These are phyloP conservation scores for Oryza meridionalis DNA, from an alignment of 176 grass and related monocot species.

Conservation along the genomic window DNA sequence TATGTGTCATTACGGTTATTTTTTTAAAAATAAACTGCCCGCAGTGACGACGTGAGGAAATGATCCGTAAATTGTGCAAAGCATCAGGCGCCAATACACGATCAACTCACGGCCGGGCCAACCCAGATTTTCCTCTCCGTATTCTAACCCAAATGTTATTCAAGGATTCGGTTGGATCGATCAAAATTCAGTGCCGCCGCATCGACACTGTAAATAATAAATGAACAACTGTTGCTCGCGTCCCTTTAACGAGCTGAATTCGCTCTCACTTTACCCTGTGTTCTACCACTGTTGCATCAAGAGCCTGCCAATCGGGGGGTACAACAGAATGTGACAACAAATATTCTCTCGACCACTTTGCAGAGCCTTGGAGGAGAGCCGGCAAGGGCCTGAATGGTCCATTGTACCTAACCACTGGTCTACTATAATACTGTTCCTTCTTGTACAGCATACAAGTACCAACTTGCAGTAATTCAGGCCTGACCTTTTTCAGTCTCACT, in stretches of 20 bases:
- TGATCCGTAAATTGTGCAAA: not conserved
- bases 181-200: constrained; percentile 16
- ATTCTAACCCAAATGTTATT: not conserved
- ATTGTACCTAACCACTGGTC: not conserved
- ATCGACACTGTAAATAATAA: not conserved
- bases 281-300: not conserved
- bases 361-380: constrained; percentile 1
- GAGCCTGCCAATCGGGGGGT: not conserved
- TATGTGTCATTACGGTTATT: too few species aligned
- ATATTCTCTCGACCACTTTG: constrained; percentile 14
- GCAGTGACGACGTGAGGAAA: too few species aligned
- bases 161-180: not conserved
- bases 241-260: constrained; percentile 19
- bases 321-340: not conserved
- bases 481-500: not conserved
- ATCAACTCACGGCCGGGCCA: too few species aligned
- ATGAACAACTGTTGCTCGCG: constrained; percentile 9
- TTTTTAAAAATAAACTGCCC: too few species aligned
- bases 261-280: constrained; percentile 37
- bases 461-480: not conserved
- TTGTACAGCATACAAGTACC: not conserved
- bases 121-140: too few species aligned
- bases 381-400: constrained; percentile 30
- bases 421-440: not conserved
- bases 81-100: not conserved